Conservation (phyloP, 2,329 filamentous ascomycete species). For the Fusarium fujikuroi region DNA sequence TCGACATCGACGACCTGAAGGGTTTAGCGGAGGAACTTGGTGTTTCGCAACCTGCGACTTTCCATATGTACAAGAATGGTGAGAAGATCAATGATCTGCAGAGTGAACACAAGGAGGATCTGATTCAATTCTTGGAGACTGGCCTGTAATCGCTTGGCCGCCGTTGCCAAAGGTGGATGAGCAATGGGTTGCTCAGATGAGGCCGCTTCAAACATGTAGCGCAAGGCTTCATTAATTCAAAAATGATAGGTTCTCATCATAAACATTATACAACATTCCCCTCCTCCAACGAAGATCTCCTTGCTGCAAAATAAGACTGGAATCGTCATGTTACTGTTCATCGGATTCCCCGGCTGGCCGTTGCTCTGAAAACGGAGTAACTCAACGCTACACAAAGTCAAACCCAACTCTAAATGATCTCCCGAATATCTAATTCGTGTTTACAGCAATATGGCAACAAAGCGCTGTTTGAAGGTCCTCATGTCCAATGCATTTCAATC, state of each 20-base stretch:
- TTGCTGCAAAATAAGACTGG: neutral
- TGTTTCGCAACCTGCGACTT: slow-evolving; percentile 9
- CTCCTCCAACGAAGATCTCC: rapidly evolving
- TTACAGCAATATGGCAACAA: rapidly evolving
- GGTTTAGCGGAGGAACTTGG: slow-evolving; percentile 10
- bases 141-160: neutral
- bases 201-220: rapidly evolving
- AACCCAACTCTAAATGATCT: neutral
- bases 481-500: rapidly evolving
- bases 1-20: slow-evolving; percentile 29
- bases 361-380: neutral
- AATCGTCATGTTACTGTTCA: rapidly evolving
- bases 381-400: neutral
- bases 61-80: slow-evolving; percentile 26
- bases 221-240: neutral
- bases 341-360: rapidly evolving
- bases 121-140: slow-evolving; percentile 21
- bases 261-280: rapidly evolving
- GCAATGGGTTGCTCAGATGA: neutral
- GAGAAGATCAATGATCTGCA: slow-evolving; percentile 27
- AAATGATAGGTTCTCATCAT: too few species aligned
- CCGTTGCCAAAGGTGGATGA: rapidly evolving
- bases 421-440: too few species aligned
- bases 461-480: rapidly evolving
- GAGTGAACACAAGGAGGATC: slow-evolving; percentile 9